Percentiles rank a stretch among this genome's conserved stretches.
phyloP scores from a whole-genome alignment of 208 protist species.

The Acanthamoeba triangularis region DNA sequence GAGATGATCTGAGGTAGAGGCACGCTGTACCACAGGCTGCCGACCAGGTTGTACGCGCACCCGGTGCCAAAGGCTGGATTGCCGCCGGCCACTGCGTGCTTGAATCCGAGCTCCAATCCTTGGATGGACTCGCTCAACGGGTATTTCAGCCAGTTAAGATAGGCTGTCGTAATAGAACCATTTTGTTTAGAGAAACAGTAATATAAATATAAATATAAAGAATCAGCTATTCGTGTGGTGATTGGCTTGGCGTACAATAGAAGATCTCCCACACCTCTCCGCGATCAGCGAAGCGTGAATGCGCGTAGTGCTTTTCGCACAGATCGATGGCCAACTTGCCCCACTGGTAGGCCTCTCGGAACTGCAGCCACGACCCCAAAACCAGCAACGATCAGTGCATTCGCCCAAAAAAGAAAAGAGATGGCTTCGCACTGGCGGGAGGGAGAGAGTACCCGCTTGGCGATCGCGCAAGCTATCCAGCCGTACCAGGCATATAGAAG shows the following conservation, averaged over 20 bases:
- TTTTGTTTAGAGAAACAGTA: no score
- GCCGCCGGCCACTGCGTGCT: conserved; percentile 46
- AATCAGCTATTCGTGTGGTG: background rate
- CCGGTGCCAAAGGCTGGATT: conserved; percentile 65
- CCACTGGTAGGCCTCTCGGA: conserved; percentile 56
- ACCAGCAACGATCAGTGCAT: background rate
- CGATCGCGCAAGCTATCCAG: conserved; percentile 28
- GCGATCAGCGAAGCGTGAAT: conserved; percentile 29
- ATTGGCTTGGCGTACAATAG: background rate
- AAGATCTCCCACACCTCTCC: conserved; percentile 55
- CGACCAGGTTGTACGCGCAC: conserved; percentile 44
- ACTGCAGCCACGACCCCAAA: background rate
- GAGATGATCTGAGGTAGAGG: background rate
- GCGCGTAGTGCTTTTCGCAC: conserved; percentile 67
- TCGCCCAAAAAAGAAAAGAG: no score
- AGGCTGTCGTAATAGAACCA: background rate
- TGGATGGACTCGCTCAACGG: conserved; percentile 22
- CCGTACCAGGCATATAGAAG: conserved; percentile 59
- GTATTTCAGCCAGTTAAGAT: conserved; percentile 33
- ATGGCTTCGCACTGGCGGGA: no score
- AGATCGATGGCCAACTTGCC: conserved; percentile 61
- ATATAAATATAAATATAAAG: no score
- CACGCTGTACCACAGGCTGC: background rate
- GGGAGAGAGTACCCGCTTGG: background rate
- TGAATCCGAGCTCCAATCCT: conserved; percentile 49